Conservation (phyloP, 495 filamentous ascomycete species). For the Penicillium paradoxum region DNA sequence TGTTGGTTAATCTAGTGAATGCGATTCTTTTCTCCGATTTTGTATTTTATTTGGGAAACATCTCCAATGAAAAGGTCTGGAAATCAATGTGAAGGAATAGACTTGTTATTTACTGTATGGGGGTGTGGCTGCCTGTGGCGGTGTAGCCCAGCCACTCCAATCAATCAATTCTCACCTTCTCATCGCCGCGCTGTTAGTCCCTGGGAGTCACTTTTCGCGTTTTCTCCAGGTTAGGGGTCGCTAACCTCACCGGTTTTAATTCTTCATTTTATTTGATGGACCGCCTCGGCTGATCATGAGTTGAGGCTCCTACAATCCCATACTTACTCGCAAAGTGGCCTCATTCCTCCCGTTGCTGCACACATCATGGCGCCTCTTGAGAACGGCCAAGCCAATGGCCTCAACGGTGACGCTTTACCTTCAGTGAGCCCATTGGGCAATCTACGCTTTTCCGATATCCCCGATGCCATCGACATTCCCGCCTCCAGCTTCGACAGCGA, state of each 20-base stretch:
- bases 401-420: constrained; percentile 28
- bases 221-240: constrained; percentile 5
- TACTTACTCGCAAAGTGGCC: constrained; percentile 14
- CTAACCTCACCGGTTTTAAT: constrained; percentile 5
- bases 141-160: constrained; percentile 21
- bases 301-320: constrained; percentile 24
- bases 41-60: not conserved
- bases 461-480: constrained; percentile 83
- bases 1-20: not conserved
- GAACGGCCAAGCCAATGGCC: constrained; percentile 54
- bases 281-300: constrained; percentile 32
- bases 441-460: constrained; percentile 81
- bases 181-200: constrained; percentile 13
- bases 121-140: constrained; percentile 17
- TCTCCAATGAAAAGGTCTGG: not conserved
- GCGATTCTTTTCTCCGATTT: not conserved
- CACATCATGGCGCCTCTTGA: constrained; percentile 47
- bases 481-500: constrained; percentile 74
- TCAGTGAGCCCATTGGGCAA: constrained; percentile 18
- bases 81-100: not conserved
- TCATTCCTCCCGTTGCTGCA: constrained; percentile 3
- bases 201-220: constrained; percentile 20
- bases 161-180: constrained; percentile 22
- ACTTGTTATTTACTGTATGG: constrained; percentile 2
- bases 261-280: constrained; percentile 7